phyloP scores from a whole-genome alignment of 176 grass and related monocot species.

The Alopecurus myosuroides region DNA sequence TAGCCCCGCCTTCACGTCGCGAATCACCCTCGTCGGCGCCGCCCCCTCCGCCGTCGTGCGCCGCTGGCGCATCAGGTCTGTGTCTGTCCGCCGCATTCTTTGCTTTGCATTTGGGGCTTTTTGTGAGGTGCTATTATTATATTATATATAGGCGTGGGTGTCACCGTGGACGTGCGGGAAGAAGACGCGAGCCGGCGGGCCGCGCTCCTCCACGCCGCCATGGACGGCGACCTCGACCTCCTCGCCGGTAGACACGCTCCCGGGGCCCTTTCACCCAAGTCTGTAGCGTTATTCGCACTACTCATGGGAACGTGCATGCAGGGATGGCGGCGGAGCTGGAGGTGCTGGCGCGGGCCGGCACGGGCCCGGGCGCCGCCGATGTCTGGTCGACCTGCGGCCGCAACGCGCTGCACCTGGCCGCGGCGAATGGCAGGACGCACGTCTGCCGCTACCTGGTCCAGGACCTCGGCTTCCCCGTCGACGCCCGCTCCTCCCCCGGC shows the following conservation, averaged over 20 bases:
- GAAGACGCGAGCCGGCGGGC: background rate
- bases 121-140: background rate
- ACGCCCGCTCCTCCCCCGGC: background rate
- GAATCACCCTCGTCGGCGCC: background rate
- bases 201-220: conserved; percentile 2
- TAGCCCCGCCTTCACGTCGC: too few relatives aligned
- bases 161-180: background rate
- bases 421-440: background rate
- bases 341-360: background rate
- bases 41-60: background rate
- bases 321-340: background rate
- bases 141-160: background rate
- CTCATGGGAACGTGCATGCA: background rate
- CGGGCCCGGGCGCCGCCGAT: background rate
- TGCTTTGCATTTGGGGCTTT: background rate
- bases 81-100: background rate
- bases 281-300: background rate
- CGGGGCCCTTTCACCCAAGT: background rate
- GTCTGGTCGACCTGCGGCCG: background rate
- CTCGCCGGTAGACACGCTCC: background rate
- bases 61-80: background rate
- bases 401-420: background rate
- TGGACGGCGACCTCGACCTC: background rate
- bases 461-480: background rate
- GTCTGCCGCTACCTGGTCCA: conserved; percentile 6